Conservation (phyloP, 345 rosid genomes). For the Jatropha curcas region DNA sequence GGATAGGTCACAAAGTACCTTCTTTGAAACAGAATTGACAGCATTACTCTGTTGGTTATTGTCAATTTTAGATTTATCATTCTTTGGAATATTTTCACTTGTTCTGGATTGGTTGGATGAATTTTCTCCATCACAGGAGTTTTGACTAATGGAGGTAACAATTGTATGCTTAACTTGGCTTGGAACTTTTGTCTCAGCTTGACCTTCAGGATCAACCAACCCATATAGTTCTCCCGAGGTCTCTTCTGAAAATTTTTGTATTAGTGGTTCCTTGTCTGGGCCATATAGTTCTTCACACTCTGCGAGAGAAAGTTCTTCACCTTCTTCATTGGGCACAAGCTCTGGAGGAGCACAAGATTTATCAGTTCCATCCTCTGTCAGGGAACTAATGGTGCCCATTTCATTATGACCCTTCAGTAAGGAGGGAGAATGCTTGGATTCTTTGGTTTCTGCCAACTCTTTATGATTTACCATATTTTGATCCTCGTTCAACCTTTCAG, state of each 20-base stretch:
- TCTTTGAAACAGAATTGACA: conserved; percentile 49
- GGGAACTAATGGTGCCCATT: conserved; percentile 23
- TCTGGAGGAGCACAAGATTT: conserved; percentile 37
- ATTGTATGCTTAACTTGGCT: conserved; percentile 23
- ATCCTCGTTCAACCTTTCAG: conserved; percentile 38
- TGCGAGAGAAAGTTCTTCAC: conserved; percentile 57
- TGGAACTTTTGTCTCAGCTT: conserved; percentile 32
- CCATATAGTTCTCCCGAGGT: conserved; percentile 27
- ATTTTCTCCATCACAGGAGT: conserved; percentile 36
- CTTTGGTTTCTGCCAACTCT: conserved; percentile 32
- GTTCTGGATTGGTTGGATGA: conserved; percentile 31
- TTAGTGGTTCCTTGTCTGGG: conserved; percentile 73
- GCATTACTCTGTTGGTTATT: conserved; percentile 38
- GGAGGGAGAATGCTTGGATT: conserved; percentile 21
- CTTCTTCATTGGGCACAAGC: conserved; percentile 42
- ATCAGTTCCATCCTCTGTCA: conserved; percentile 31
- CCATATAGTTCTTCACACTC: conserved; percentile 92
- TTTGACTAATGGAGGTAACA: conserved; percentile 26
- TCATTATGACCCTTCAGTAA: conserved; percentile 16
- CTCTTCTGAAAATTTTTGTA: conserved; percentile 43
- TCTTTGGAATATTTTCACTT: conserved; percentile 34
- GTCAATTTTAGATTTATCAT: conserved; percentile 36
- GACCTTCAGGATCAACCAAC: conserved; percentile 25
- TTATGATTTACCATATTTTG: conserved; percentile 32
- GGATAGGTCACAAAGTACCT: conserved; percentile 45